These are phyloP conservation scores for Penicillium crystallinum DNA, from an alignment of 495 filamentous ascomycete species.

Conservation along the genomic window DNA sequence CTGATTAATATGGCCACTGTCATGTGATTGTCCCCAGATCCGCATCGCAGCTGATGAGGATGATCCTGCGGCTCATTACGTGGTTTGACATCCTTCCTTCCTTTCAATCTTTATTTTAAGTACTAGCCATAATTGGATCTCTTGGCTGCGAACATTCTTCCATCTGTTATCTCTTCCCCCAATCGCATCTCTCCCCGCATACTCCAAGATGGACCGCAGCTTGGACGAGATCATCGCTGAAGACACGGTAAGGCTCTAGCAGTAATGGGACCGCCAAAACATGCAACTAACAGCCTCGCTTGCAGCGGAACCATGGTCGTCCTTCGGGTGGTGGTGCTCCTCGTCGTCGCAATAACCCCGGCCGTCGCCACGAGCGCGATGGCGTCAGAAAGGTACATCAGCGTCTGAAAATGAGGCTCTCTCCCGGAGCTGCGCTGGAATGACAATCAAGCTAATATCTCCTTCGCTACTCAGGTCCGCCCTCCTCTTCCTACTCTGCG, in stretches of 20 bases:
- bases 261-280: neutral
- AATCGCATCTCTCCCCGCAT: neutral
- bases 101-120: neutral
- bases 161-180: neutral
- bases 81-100: conserved; percentile 1
- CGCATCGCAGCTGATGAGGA: conserved; percentile 2
- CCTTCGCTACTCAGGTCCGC: conserved; percentile 29
- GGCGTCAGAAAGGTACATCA: conserved; percentile 74
- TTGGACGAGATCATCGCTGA: conserved; percentile 82
- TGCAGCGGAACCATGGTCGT: conserved; percentile 33
- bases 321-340: conserved; percentile 29
- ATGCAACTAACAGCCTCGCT: conserved; percentile 9
- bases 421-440: neutral
- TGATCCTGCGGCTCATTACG: conserved; percentile 3
- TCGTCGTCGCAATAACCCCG: conserved; percentile 53
- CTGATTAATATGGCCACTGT: neutral
- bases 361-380: conserved; percentile 56
- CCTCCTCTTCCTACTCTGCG: conserved; percentile 37
- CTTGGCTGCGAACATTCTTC: neutral
- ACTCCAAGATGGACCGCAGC: conserved; percentile 66
- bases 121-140: neutral
- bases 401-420: neutral
- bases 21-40: conserved; percentile 6
- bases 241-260: conserved; percentile 56
- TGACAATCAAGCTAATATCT: neutral